phyloP scores from a whole-genome alignment of 805 yeast species.

The Nakazawaea anatomiae region DNA sequence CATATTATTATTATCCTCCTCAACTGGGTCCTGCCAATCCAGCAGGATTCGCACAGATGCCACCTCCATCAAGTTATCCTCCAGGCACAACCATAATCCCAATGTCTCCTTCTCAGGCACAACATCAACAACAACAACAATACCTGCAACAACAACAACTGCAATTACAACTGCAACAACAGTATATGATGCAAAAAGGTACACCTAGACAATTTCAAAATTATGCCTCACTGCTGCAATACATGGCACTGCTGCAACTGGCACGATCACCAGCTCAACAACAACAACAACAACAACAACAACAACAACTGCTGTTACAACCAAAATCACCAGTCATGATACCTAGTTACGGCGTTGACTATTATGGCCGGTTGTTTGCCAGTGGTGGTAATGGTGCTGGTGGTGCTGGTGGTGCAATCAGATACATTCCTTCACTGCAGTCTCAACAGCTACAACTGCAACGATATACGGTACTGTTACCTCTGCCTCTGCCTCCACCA shows the following conservation, averaged over 20 bases:
- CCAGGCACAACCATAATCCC: background rate
- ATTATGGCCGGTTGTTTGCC: background rate
- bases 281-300: conserved; percentile 1
- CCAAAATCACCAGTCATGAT: conserved; percentile 4
- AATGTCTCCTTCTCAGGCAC: conserved; percentile 6
- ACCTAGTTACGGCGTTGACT: background rate
- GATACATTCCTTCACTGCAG: background rate
- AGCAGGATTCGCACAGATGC: background rate
- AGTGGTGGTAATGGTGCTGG: background rate
- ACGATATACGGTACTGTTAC: background rate
- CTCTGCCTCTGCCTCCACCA: conserved; percentile 1
- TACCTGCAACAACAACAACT: conserved; percentile 8
- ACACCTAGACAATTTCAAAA: background rate
- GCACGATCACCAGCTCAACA: background rate
- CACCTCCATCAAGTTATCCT: conserved; percentile 4
- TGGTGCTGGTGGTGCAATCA: background rate
- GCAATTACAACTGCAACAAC: conserved; percentile 8
- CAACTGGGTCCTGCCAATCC: background rate
- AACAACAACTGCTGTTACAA: conserved; percentile 7
- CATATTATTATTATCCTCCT: conserved; percentile 9
- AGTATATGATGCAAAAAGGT: conserved; percentile 4
- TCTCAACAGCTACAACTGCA: background rate
- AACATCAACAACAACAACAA: conserved; percentile 3
- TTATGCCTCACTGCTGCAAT: conserved; percentile 9
- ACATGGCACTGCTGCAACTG: conserved; percentile 7